phyloP scores from a whole-genome alignment of 345 rosid genomes.

The Citrus hindsii region DNA sequence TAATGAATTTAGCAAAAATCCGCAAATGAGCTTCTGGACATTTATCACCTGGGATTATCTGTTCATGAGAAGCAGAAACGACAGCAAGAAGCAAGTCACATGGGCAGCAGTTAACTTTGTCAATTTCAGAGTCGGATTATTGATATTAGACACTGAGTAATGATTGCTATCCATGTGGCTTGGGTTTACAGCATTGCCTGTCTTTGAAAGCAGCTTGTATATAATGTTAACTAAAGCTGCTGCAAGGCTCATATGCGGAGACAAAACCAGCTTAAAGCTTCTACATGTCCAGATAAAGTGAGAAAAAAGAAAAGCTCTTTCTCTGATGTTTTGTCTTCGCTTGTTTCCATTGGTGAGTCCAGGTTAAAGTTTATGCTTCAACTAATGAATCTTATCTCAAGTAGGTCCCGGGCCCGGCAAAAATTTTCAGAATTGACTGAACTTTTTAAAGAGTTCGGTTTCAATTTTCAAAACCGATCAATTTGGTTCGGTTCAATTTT shows the following conservation, averaged over 20 bases:
- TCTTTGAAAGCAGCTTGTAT: background rate
- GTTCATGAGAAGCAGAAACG: background rate
- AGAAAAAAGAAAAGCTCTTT: background rate
- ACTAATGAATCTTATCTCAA: background rate
- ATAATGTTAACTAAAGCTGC: background rate
- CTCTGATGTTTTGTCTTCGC: background rate
- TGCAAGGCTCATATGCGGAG: background rate
- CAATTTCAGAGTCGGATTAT: background rate
- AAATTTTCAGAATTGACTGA: background rate
- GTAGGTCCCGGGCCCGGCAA: background rate
- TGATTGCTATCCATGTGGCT: background rate
- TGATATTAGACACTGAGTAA: background rate
- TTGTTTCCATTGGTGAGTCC: background rate
- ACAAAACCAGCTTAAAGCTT: background rate
- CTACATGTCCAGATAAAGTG: background rate
- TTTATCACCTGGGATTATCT: background rate
- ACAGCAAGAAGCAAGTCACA: background rate
- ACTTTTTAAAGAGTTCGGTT: background rate
- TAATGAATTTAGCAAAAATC: background rate
- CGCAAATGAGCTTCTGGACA: background rate
- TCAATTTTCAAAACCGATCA: too few species aligned
- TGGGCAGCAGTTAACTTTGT: constrained; percentile 10
- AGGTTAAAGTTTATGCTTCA: background rate
- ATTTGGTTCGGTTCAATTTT: too few species aligned
- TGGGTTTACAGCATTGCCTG: background rate